Conservation (phyloP, 164 flowering plant genomes). For the Macadamia integrifolia region DNA sequence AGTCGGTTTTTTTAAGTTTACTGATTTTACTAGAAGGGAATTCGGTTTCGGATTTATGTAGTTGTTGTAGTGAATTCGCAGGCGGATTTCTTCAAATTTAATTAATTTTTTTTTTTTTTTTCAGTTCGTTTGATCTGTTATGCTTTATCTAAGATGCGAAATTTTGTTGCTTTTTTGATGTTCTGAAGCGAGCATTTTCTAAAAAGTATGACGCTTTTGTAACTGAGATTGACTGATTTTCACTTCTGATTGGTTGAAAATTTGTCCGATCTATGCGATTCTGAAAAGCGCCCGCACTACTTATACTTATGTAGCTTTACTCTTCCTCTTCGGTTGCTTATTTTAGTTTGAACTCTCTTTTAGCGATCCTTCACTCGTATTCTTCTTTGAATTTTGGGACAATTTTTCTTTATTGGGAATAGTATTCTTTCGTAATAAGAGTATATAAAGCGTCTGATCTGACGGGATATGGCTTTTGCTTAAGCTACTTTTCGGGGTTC, state of each 20-base stretch:
- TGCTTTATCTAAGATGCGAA: neutral
- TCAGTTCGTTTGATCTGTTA: neutral
- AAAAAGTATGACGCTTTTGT: no score
- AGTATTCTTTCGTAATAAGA: neutral
- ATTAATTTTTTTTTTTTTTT: no score
- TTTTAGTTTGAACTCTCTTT: neutral
- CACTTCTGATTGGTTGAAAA: no score
- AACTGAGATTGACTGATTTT: no score
- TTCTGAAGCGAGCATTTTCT: neutral
- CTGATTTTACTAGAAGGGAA: no score
- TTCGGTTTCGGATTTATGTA: no score
- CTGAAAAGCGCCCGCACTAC: no score
- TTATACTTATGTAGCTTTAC: neutral
- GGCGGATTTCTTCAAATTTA: no score
- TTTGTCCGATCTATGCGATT: no score
- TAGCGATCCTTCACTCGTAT: neutral
- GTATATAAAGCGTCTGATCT: conserved; percentile 2
- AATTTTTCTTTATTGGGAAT: neutral
- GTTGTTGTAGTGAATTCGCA: no score
- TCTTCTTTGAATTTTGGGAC: no score
- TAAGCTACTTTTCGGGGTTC: conserved; percentile 1
- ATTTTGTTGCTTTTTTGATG: neutral
- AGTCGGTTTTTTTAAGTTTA: no score
- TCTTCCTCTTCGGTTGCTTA: neutral
- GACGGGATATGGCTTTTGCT: neutral